Evolutionary conservation across 176 grass and related monocot species (phyloP), one percentile per base, ranked within the genome.

Genomic region (Tuctoria greenei): DNA sequence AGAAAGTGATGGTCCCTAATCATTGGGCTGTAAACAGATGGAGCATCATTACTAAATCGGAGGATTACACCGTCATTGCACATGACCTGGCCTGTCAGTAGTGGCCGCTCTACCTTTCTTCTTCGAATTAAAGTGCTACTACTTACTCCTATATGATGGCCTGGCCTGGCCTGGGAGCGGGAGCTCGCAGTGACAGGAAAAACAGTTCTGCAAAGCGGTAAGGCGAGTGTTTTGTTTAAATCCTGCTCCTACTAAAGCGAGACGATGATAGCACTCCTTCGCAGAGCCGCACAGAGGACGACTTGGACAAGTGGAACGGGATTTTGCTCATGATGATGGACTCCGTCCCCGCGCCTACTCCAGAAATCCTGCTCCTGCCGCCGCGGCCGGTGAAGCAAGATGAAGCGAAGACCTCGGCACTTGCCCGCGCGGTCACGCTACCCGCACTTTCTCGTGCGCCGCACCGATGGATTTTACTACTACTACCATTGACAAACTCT

Each of bases 161-260:
- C 34, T 63, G 73, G 41, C 20, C 34, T 63, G 73, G 41, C 73
- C 57, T 75, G 17, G 73, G 73, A 35, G 31, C 73, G 7, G 40
- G 40, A 64, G 73, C 73, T 34, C 45, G 21, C 21, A 28, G 36
- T 4, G 38, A n/a, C 50, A 40, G 71, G 35, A 60, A 51, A 51
- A 74, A 43, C 71, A 41, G 50, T 73, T 73, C 35, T 58, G 51
- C 71, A 73, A 59, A 59, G 31, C 60, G 28, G 60, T 6, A 16
- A 4, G 56, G 49, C n/a, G 49, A 4, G 14, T 9, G 51, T 2
- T 6, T 18, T 60, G 60, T 54, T 44, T 60, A 74, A 73, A 73
- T 42, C 71, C 31, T 38, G 17, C 28, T 23, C 67, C 25, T 2
- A 25, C 25, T 20, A 34, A 70, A 54, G 69, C 18, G 27, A 31